These are phyloP conservation scores for Vaccinium darrowii DNA, from an alignment of 148 eudicot genomes.

Conservation along the genomic window DNA sequence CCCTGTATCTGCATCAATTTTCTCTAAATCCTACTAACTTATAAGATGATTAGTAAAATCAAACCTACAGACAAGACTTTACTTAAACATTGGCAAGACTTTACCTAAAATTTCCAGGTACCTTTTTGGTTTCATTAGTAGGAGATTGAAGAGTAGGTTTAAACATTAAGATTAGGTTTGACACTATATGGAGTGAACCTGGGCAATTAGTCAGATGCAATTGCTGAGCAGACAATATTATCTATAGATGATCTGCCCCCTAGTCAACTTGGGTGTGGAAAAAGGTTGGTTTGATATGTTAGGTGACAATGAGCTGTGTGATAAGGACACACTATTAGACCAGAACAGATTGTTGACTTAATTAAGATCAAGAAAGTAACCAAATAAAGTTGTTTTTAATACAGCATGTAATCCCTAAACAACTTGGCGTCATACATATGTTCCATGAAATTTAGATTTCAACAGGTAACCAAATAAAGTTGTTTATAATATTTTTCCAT, in stretches of 20 bases:
- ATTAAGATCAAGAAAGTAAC: background rate
- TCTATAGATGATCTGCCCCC: background rate
- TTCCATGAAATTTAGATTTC: background rate
- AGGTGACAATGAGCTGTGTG: background rate
- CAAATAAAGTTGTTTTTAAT: no score
- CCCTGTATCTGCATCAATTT: background rate
- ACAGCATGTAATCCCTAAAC: background rate
- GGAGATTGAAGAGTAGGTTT: background rate
- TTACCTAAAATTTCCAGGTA: background rate
- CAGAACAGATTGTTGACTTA: background rate
- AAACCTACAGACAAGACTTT: background rate
- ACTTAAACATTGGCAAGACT: background rate
- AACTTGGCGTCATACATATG: background rate
- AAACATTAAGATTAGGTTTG: background rate
- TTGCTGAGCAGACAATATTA: background rate
- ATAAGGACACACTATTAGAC: background rate
- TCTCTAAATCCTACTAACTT: background rate
- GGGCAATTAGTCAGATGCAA: background rate
- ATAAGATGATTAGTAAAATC: background rate
- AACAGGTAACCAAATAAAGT: background rate
- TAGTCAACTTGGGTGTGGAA: background rate
- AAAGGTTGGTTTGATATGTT: background rate
- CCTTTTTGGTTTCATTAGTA: background rate
- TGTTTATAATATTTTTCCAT: no score
- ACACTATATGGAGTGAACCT: background rate